These are phyloP conservation scores for Monosporozyma aerobia DNA, from an alignment of 805 yeast species.

Conservation along the genomic window DNA sequence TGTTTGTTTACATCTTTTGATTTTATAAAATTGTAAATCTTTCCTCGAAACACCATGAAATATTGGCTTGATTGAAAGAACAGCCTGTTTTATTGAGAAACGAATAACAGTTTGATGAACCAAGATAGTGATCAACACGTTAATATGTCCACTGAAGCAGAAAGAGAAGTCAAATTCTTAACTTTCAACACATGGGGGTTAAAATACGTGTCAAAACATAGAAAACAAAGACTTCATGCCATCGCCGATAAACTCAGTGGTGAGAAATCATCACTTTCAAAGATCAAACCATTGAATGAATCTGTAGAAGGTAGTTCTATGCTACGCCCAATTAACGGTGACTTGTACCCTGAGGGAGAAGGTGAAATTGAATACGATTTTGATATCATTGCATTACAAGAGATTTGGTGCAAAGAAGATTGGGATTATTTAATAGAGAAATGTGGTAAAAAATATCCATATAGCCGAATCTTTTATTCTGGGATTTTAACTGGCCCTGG, in stretches of 20 bases:
- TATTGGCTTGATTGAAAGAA: background rate
- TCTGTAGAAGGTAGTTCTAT: background rate
- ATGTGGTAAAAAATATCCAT: slow-evolving; percentile 46
- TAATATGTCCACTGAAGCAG: background rate
- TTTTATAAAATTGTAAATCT: background rate
- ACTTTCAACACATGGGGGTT: slow-evolving; percentile 88
- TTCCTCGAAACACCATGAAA: background rate
- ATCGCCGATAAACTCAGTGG: slow-evolving; percentile 59
- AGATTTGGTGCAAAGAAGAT: slow-evolving; percentile 82
- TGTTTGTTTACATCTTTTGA: slow-evolving; percentile 1
- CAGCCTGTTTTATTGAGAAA: background rate
- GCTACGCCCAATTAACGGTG: background rate
- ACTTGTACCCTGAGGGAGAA: slow-evolving; percentile 12
- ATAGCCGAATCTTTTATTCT: slow-evolving; percentile 59
- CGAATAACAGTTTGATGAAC: background rate
- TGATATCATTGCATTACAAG: slow-evolving; percentile 90
- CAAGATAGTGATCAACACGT: background rate
- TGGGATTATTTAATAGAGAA: slow-evolving; percentile 52
- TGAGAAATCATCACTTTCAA: background rate
- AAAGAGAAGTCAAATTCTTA: slow-evolving; percentile 37
- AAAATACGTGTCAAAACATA: slow-evolving; percentile 65
- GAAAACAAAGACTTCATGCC: slow-evolving; percentile 58
- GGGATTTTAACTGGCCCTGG: slow-evolving; percentile 95
- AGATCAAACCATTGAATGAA: background rate
- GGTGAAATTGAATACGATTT: slow-evolving; percentile 30